These are phyloP conservation scores for Colletotrichum euphorbiae DNA, from an alignment of 2,329 filamentous ascomycete species.

Conservation along the genomic window DNA sequence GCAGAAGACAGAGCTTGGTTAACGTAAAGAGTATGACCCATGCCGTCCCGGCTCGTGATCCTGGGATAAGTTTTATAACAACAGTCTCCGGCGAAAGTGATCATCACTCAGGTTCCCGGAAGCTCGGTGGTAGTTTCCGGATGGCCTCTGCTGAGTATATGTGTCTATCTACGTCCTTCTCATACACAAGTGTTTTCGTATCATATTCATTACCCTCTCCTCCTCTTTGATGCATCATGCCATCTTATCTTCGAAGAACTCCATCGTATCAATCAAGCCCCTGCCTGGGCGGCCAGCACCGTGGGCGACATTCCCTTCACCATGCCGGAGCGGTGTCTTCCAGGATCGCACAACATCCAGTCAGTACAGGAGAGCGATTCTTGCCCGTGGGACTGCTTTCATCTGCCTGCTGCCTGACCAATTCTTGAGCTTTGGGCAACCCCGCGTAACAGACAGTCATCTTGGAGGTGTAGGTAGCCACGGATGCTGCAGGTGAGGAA, in stretches of 20 bases:
- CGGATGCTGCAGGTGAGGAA: no score
- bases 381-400: background rate
- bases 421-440: no score
- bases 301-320: background rate
- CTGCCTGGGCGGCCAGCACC: background rate
- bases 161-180: slow-evolving; percentile 1
- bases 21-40: no score
- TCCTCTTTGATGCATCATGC: background rate
- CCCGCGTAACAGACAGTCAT: no score
- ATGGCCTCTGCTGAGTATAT: background rate
- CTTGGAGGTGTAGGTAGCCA: no score
- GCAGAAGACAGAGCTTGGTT: no score
- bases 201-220: no score
- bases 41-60: no score
- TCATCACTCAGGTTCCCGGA: no score
- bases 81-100: no score
- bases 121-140: background rate
- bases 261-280: background rate
- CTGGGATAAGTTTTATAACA: no score
- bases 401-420: no score
- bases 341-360: background rate
- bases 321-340: rapidly evolving
- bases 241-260: background rate
- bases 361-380: background rate
- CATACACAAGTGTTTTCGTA: background rate